Conservation (phyloP, 345 rosid genomes). For the Eutrema japonicum region DNA sequence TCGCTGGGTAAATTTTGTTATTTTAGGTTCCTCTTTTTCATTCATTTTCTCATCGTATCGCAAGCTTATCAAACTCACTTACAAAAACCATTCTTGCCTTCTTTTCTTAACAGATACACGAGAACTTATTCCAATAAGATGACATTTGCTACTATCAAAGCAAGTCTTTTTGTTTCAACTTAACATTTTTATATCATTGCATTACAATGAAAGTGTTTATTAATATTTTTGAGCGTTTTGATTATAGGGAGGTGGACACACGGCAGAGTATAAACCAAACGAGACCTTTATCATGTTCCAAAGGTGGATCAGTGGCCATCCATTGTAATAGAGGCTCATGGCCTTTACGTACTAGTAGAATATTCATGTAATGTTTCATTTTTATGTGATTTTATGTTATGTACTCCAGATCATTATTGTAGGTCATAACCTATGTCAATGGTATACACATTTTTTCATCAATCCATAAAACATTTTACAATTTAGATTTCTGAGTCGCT, state of each 20-base stretch:
- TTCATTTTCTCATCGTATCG: not conserved
- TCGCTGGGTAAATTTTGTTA: slow-evolving; percentile 36
- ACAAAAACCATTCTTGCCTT: not conserved
- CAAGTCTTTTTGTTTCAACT: slow-evolving; percentile 12
- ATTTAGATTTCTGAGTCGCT: too few relatives aligned
- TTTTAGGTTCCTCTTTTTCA: not conserved
- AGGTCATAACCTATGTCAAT: too few relatives aligned
- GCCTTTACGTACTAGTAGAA: too few relatives aligned
- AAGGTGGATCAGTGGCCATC: slow-evolving; percentile 35
- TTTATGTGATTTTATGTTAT: too few relatives aligned
- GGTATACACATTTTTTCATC: too few relatives aligned
- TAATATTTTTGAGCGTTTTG: not conserved
- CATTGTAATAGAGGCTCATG: slow-evolving; percentile 26
- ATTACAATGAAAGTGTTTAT: not conserved
- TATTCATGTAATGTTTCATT: not conserved
- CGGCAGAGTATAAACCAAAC: slow-evolving; percentile 14
- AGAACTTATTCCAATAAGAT: slow-evolving; percentile 42
- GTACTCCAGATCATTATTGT: too few relatives aligned
- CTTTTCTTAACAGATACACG: slow-evolving; percentile 46
- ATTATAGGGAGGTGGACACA: slow-evolving; percentile 27
- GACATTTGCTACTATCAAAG: slow-evolving; percentile 68
- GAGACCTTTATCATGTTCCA: slow-evolving; percentile 27
- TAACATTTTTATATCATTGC: not conserved
- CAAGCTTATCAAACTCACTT: not conserved
- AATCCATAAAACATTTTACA: too few relatives aligned